These are phyloP conservation scores for Aspergillus egyptiacus DNA, from an alignment of 495 filamentous ascomycete species.

Conservation along the genomic window DNA sequence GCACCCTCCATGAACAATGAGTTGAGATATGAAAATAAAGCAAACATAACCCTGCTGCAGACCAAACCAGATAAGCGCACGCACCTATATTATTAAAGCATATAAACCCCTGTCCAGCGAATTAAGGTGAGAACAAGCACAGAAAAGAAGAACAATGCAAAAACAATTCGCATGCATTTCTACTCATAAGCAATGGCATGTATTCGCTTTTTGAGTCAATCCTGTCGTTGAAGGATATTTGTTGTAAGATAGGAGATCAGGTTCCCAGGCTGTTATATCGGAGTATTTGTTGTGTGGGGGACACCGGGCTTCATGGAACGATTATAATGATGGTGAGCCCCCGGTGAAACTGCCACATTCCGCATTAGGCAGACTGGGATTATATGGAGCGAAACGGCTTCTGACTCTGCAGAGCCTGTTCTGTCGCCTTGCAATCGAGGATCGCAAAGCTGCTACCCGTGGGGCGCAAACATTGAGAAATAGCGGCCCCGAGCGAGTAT, in stretches of 20 bases:
- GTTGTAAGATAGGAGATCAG: neutral
- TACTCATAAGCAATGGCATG: neutral
- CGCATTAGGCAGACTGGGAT: constrained; percentile 3
- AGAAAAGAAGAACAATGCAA: neutral
- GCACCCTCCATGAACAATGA: constrained; percentile 1
- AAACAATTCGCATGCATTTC: neutral
- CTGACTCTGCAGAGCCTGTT: constrained; percentile 8
- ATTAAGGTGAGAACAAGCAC: neutral
- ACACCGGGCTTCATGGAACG: constrained; percentile 8
- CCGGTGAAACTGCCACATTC: constrained; percentile 9
- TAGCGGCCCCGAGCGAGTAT: constrained; percentile 4
- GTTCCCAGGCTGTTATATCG: constrained; percentile 5
- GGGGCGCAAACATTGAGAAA: constrained; percentile 9
- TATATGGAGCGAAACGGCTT: constrained; percentile 9
- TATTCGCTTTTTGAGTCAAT: constrained; percentile 2
- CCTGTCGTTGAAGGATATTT: neutral
- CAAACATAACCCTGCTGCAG: too few species aligned
- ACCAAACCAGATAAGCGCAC: too few species aligned
- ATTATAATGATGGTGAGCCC: constrained; percentile 1
- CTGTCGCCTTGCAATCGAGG: constrained; percentile 10
- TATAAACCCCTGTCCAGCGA: constrained; percentile 9
- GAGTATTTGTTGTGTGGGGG: constrained; percentile 5
- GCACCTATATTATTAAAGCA: constrained; percentile 18
- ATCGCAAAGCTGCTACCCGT: constrained; percentile 11
- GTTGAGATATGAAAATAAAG: constrained; percentile 1